Base-by-base conservation (phyloP, 129 eudicot genomes). In the Flaveria bidentis region DNA sequence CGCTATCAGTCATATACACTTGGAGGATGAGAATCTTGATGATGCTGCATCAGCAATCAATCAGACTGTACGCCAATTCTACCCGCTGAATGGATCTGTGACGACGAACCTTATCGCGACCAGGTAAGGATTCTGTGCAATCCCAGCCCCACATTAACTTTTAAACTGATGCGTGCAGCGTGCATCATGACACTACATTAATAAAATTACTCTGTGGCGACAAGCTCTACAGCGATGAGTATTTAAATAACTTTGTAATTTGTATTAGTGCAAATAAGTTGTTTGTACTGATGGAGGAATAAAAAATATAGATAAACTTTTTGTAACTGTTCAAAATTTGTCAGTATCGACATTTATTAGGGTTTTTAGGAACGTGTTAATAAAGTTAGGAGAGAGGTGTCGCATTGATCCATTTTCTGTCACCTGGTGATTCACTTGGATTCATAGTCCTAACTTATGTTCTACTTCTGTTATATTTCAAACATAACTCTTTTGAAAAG, bases 1-100 rank as follows among this genome's bases (percentile, higher is more conserved):
- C 50, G 61, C 76, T 57, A 69, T 46, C 26, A 6, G 5, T 36
- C 41, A 5, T 20, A 26, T 16, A 5, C 22, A 11, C 22, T 61
- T 47, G 22, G 75, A 55, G 50, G 65, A 76, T 66, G 79, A 75
- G 79, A 75, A 75, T 75, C 79, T 63, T 75, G 79, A 75, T 76
- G 74, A 67, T 76, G 80, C 65, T 76, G 73, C 80, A 76, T 52
- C 67, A 76, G 73, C 66, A 67, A 76, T 36, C 73, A 76, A 66
- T 76, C 14, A 36, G 67, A 72, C 77, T 36, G 33, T 52, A 51
- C n/a, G 61, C 16, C 47, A 15, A 33, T 30, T 55, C 23, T 39
- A 36, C 3, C 50, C 11, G 5, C 18, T 41, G 53, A 36, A 20
- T 18, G 61, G 52, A 55, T 72, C 52, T 18, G 17, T 23, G 39